phyloP scores from a whole-genome alignment of 192 early-diverging fungal genomes.

The Spinellus fusiger region DNA sequence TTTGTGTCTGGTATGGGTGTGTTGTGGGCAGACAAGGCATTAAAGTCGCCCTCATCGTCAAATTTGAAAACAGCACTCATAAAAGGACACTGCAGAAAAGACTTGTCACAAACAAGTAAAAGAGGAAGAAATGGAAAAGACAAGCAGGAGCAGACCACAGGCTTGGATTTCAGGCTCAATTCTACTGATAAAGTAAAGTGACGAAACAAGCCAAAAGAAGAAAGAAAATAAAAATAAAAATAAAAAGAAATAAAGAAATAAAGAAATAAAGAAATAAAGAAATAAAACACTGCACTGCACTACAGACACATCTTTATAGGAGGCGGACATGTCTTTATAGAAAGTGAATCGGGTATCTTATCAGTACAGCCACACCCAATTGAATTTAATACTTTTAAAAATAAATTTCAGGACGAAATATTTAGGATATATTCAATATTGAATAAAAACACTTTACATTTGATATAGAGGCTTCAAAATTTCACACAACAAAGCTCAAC shows the following conservation, averaged over 20 bases:
- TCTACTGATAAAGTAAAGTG: not conserved
- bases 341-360: too few species aligned
- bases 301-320: too few species aligned
- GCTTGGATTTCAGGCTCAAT: not conserved
- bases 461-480: too few species aligned
- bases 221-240: not conserved
- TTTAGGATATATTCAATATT: too few species aligned
- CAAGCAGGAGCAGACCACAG: not conserved
- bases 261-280: not conserved
- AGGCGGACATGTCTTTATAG: too few species aligned
- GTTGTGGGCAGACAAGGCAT: slow-evolving; percentile 22
- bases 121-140: not conserved
- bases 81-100: not conserved
- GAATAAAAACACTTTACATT: too few species aligned
- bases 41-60: slow-evolving; percentile 42
- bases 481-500: too few species aligned
- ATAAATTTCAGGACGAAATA: too few species aligned
- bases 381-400: too few species aligned
- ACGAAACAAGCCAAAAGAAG: not conserved
- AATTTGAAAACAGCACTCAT: slow-evolving; percentile 44
- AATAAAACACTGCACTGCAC: not conserved
- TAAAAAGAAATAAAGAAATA: not conserved
- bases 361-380: too few species aligned
- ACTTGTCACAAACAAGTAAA: too few species aligned
- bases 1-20: too few species aligned